Percentiles rank a stretch among this genome's conserved stretches.
Conservation (phyloP, 345 rosid genomes). For the Hibiscus trionum region DNA sequence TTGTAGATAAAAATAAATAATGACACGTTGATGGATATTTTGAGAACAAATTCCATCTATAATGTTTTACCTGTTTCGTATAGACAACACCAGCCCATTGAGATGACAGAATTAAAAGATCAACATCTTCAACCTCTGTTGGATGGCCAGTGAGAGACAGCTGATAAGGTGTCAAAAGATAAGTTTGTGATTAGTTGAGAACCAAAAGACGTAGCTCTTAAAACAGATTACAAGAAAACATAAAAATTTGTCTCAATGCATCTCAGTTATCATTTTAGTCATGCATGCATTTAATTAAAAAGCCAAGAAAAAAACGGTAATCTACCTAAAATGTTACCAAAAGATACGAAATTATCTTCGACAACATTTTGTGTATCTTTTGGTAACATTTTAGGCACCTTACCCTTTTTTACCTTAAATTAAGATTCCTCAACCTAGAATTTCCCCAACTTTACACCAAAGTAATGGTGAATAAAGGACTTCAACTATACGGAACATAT, state of each 20-base stretch:
- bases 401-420: too few species aligned
- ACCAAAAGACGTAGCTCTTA: not conserved
- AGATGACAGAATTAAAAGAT: slow-evolving; percentile 66
- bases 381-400: too few species aligned
- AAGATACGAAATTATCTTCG: too few species aligned
- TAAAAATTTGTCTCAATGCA: not conserved
- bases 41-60: not conserved
- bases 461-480: not conserved
- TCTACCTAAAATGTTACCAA: too few species aligned
- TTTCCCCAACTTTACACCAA: not conserved
- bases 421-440: too few species aligned
- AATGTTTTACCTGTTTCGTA: slow-evolving; percentile 47
- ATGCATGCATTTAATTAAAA: not conserved
- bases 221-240: slow-evolving; percentile 3
- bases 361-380: too few species aligned
- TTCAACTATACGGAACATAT: not conserved
- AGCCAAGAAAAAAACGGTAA: not conserved
- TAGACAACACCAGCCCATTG: slow-evolving; percentile 75
- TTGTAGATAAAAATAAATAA: not conserved
- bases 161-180: slow-evolving; percentile 30
- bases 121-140: slow-evolving; percentile 41
- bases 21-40: not conserved
- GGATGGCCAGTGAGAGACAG: slow-evolving; percentile 39
- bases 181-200: not conserved
- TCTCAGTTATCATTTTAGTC: not conserved